Evolutionary conservation across 2,329 filamentous ascomycete genomes (phyloP).

Genomic region (Colletotrichum melonis): DNA sequence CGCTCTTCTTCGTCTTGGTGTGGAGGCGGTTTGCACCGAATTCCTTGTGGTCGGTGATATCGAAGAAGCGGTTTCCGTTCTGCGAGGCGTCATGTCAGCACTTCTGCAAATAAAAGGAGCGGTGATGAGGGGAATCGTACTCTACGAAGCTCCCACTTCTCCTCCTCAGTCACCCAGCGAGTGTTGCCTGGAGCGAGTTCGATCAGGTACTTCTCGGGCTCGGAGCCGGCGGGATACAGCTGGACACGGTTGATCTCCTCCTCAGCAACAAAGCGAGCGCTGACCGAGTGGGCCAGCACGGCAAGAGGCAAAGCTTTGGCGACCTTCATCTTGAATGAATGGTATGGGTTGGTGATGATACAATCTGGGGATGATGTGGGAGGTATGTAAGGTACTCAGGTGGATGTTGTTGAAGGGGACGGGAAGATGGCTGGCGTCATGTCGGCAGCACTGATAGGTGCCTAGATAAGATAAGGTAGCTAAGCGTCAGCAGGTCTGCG

Average conservation of each 20-base stretch:
- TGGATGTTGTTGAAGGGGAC: conserved; percentile 14
- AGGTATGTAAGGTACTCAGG: not conserved
- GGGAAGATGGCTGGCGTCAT: conserved; percentile 11
- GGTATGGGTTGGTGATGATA: not conserved
- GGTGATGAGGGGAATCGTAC: conserved; percentile 58
- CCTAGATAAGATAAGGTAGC: not conserved
- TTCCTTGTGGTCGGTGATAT: conserved; percentile 83
- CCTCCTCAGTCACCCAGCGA: conserved; percentile 89
- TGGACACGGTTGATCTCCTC: conserved; percentile 63
- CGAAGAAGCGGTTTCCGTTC: conserved; percentile 91
- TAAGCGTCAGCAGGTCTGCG: not conserved
- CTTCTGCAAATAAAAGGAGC: not conserved
- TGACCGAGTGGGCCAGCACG: conserved; percentile 64
- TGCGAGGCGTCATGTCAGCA: conserved; percentile 48
- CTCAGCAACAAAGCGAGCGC: conserved; percentile 67
- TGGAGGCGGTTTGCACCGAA: conserved; percentile 62
- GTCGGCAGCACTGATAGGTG: conserved; percentile 3
- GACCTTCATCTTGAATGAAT: conserved; percentile 59
- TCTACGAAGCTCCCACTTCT: conserved; percentile 91
- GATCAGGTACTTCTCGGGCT: conserved; percentile 74
- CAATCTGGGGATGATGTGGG: conserved; percentile 18
- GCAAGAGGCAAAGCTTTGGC: conserved; percentile 64
- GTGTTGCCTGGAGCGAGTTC: conserved; percentile 88
- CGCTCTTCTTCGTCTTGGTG: conserved; percentile 53
- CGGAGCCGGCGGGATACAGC: conserved; percentile 55